phyloP scores from a whole-genome alignment of 257 asterid genomes.

The Verbascum thapsus region DNA sequence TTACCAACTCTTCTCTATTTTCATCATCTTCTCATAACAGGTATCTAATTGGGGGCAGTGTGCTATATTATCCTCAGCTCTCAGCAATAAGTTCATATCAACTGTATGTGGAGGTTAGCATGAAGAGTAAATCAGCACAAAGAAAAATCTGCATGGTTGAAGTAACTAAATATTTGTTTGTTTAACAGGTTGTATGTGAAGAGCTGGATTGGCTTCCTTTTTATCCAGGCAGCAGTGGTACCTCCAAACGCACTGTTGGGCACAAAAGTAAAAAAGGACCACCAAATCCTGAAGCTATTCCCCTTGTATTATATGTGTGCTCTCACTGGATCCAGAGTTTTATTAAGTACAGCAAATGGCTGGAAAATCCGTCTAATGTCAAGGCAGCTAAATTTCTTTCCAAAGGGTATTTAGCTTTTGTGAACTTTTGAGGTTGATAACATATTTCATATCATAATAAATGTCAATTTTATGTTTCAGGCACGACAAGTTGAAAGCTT shows the following conservation, averaged over 20 bases:
- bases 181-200: conserved; percentile 91
- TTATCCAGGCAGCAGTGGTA: conserved; percentile 70
- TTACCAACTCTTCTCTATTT: too few species aligned
- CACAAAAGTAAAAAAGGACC: conserved; percentile 61
- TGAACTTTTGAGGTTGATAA: conserved; percentile 13
- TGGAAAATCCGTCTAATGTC: conserved; percentile 74
- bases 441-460: conserved; percentile 14
- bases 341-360: conserved; percentile 92
- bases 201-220: conserved; percentile 99
- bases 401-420: conserved; percentile 61
- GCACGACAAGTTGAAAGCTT: conserved; percentile 70
- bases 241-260: conserved; percentile 45
- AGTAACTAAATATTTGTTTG: conserved; percentile 27
- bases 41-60: conserved; percentile 92
- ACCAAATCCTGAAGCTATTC: conserved; percentile 80
- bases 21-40: conserved; percentile 46
- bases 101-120: conserved; percentile 99
- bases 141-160: conserved; percentile 29
- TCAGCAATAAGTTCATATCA: conserved; percentile 97
- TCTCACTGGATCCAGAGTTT: conserved; percentile 93
- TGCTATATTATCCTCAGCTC: conserved; percentile 92
- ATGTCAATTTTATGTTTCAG: conserved; percentile 49
- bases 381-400: conserved; percentile 94
- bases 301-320: conserved; percentile 74
- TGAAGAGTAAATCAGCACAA: conserved; percentile 29